Conservation (phyloP, 208 protist species). For the Herpetomonas muscarum region DNA sequence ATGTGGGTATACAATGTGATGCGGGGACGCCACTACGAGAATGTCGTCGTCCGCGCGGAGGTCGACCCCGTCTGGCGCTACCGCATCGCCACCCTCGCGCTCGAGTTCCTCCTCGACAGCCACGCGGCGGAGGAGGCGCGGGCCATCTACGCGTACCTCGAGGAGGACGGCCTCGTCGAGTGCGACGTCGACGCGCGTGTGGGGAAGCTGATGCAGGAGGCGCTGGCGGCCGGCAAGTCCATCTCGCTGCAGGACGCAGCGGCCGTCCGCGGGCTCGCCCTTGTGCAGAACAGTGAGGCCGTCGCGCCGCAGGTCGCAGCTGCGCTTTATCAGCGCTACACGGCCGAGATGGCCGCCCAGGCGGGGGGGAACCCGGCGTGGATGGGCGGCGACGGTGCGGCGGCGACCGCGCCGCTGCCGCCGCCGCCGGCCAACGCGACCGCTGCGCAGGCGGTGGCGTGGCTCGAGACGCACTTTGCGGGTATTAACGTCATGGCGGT, state of each 20-base stretch:
- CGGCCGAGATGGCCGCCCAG: slow-evolving; percentile 9
- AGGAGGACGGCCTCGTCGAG: slow-evolving; percentile 49
- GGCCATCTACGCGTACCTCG: slow-evolving; percentile 68
- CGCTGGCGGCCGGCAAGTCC: slow-evolving; percentile 64
- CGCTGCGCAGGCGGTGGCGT: slow-evolving; percentile 35
- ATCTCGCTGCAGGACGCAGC: slow-evolving; percentile 26
- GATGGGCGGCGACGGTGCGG: too few species aligned
- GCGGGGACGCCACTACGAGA: slow-evolving; percentile 83
- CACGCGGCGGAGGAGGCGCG: slow-evolving; percentile 67
- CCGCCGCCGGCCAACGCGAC: not conserved
- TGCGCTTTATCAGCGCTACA: slow-evolving; percentile 57
- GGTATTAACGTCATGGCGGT: slow-evolving; percentile 64
- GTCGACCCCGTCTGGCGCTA: slow-evolving; percentile 81
- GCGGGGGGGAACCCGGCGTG: not conserved
- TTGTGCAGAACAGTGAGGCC: slow-evolving; percentile 45
- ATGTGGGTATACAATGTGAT: slow-evolving; percentile 90
- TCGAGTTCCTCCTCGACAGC: slow-evolving; percentile 72
- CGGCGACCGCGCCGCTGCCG: slow-evolving; percentile 6
- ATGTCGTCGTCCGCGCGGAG: slow-evolving; percentile 72
- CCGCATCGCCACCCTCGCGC: slow-evolving; percentile 59
- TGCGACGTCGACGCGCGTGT: slow-evolving; percentile 79
- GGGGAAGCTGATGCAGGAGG: slow-evolving; percentile 68
- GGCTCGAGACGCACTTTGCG: slow-evolving; percentile 54
- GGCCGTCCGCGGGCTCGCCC: slow-evolving; percentile 30
- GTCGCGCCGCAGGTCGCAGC: slow-evolving; percentile 71